Conservation (phyloP, 129 eudicot genomes). For the Flaveria brownii region DNA sequence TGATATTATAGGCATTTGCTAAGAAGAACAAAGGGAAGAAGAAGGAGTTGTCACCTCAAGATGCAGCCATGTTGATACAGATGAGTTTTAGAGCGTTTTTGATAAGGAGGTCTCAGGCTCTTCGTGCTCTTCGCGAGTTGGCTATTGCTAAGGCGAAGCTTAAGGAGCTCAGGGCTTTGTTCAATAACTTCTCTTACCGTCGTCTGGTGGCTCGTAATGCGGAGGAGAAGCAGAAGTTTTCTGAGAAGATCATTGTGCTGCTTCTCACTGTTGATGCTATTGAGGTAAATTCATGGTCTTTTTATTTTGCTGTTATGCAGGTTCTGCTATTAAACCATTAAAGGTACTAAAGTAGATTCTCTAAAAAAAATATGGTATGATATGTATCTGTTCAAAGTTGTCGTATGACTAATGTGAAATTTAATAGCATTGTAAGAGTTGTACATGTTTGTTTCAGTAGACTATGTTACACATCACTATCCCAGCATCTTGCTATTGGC, state of each 20-base stretch:
- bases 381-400: no score
- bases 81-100: slow-evolving; percentile 71
- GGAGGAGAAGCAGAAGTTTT: slow-evolving; percentile 80
- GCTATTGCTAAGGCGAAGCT: slow-evolving; percentile 90
- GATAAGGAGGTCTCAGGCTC: slow-evolving; percentile 74
- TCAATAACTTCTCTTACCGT: slow-evolving; percentile 90
- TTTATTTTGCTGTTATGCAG: background rate
- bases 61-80: slow-evolving; percentile 84
- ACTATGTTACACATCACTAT: no score
- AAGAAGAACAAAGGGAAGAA: slow-evolving; percentile 77
- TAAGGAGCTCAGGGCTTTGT: slow-evolving; percentile 88
- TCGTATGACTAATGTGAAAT: no score
- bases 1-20: slow-evolving; percentile 57
- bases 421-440: no score
- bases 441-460: no score
- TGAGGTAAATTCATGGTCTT: slow-evolving; percentile 51
- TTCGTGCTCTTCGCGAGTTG: slow-evolving; percentile 87
- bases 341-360: no score
- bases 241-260: slow-evolving; percentile 79
- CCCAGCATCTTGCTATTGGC: no score
- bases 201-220: slow-evolving; percentile 72
- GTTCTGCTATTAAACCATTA: background rate
- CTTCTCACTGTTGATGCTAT: slow-evolving; percentile 97
- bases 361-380: background rate
- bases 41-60: slow-evolving; percentile 80